Evolutionary conservation across 2,329 filamentous ascomycete genomes (phyloP), one percentile per base, ranked within the genome.

Genomic region (Cadophora malorum): DNA sequence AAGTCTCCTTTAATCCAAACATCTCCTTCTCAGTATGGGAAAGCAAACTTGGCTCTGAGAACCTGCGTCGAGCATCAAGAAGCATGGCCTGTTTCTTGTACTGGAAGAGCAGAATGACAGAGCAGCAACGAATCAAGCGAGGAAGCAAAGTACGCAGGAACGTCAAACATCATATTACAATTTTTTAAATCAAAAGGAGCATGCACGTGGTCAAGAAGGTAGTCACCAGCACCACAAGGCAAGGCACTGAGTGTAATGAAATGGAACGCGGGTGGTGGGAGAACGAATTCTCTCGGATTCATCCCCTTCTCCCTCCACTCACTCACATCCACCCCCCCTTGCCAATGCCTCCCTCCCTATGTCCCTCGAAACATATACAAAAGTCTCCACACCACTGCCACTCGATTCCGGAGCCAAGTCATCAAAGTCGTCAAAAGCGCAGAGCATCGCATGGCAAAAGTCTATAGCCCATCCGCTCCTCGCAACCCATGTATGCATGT

Each of bases 341-440:
- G 47, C 33, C 35, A 23, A 7, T 16, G 14, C 12, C 21, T 41
- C 23, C 12, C 21, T 41, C 19, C 16, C 41, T 2, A 45, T 49
- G 14, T 41, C 38, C 5, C 41, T 49, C 33, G 59, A 62, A 62
- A 23, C 41, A 62, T 62, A 50, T 62, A 62, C 59, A 62, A 62
- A 49, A 49, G 28, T 21, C 59, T 19, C 31, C 7, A 33, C 28
- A 31, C 23, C n/a, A 41, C 45, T 23, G 7, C 35, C 33, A 41
- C 23, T 38, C 9, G 56, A 45, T 25, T 9, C 25, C 31, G 33
- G 45, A 62, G n/a, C 38, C 45, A 62, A 62, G 23, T 62, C 59
- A 33, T 62, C 45, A 62, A 49, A 38, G 35, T 62, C 59, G 59
- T 62, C 10, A 62, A 50, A 49, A 35, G 7, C 38, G 38, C 58